Evolutionary conservation across 1,139 yeast genomes (phyloP).

Genomic region (Williopsis jadinii): DNA sequence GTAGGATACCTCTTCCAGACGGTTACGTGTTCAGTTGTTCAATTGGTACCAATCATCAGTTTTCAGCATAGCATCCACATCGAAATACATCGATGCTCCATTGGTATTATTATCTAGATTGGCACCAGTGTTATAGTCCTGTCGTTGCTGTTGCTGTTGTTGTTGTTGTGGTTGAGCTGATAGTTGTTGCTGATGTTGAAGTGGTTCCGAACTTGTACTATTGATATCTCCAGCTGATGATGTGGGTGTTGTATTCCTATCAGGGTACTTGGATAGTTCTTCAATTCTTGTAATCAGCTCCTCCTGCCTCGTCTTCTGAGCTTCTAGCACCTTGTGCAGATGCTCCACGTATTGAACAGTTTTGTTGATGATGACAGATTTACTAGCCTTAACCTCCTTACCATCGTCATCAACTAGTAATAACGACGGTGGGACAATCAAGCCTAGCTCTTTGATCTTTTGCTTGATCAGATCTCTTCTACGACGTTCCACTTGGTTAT

Average conservation of each 20-base stretch:
- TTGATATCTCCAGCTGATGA: neutral
- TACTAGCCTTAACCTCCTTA: conserved; percentile 67
- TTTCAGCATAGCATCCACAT: neutral
- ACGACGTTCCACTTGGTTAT: conserved; percentile 76
- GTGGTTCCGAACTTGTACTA: neutral
- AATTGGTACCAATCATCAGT: neutral
- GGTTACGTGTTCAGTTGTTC: neutral
- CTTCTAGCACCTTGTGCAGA: conserved; percentile 36
- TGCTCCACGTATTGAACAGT: conserved; percentile 65
- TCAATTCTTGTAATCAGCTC: conserved; percentile 28
- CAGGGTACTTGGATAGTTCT: conserved; percentile 26
- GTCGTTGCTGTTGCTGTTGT: neutral
- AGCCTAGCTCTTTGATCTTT: conserved; percentile 65
- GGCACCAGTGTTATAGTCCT: neutral
- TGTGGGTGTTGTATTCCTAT: conserved; percentile 2
- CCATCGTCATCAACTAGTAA: conserved; percentile 44
- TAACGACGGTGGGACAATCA: conserved; percentile 64
- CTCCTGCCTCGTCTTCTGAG: conserved; percentile 32
- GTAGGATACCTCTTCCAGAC: no score
- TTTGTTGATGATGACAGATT: conserved; percentile 58
- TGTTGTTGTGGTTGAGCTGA: neutral
- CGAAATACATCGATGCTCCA: neutral
- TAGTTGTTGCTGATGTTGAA: neutral
- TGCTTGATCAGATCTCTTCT: conserved; percentile 73
- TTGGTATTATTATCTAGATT: neutral